Evolutionary conservation across 345 rosid genomes (phyloP), one percentile per base, ranked within the genome.

Genomic region (Sonneratia caseolaris): DNA sequence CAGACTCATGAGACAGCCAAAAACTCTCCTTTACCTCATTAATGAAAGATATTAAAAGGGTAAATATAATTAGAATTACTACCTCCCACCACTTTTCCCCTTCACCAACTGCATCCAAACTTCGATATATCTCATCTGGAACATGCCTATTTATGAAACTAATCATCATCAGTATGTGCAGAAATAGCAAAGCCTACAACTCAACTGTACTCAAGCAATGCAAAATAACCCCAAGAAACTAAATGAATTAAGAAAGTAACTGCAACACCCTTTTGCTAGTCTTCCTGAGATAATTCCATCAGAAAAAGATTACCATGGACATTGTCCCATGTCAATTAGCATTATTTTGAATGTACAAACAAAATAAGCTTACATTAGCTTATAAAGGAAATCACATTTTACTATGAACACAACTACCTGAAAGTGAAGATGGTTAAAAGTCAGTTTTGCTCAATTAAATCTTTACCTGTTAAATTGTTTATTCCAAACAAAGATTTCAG

Each of bases 71-170:
- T 32, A 19, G 22, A 76, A 21, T 15, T 22, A n/a, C 59, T 78
- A 93, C 98, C 98, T 94, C 98, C 97, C 98, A 91, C 95, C 98
- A 94, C 72, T 91, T 94, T 69, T 88, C 96, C 21, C 87, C 93
- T 56, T 88, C 94, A 27, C 95, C 91, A 9, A 76, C 84, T 0
- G 91, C 76, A 56, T 91, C 93, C 61, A 81, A 72, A 71, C 72
- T 81, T 74, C 75, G 82, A 72, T 94, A 94, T 3, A 94, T 88
- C 84, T 89, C 88, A 53, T 73, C 69, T 1, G 98, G 98, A 37
- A 94, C 97, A 13, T 91, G 88, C 71, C 96, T 88, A 18, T 56
- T 40, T 27, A 59, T 21, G 21, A 56, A 37, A n/a, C 15, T 8
- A 43, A 68, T 13, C n/a, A 22, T 18, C 37, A 24, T 68, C 56